Conservation (phyloP, 768 basidiomycete species). For the Russula sp. region DNA sequence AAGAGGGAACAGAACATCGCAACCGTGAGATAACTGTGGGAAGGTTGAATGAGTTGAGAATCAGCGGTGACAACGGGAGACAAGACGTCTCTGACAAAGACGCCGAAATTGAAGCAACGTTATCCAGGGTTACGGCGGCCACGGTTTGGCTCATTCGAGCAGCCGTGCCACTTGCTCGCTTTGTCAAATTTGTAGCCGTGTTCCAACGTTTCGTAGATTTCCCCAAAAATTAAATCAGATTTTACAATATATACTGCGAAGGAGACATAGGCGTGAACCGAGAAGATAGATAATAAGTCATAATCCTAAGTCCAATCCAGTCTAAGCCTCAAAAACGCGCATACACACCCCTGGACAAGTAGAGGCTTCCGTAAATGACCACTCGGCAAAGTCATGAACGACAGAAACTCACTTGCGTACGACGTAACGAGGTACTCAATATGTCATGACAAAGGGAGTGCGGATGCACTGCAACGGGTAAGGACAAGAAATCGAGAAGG, state of each 20-base stretch:
- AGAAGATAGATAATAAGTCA: not conserved
- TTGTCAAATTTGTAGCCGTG: too few species aligned
- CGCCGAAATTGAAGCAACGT: not conserved
- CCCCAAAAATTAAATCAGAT: not conserved
- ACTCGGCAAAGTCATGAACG: not conserved
- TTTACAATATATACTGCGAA: slow-evolving; percentile 4
- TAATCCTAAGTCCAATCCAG: not conserved
- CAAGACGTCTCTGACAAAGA: too few species aligned
- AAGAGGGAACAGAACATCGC: too few species aligned
- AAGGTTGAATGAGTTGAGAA: too few species aligned
- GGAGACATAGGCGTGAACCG: not conserved
- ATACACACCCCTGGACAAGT: not conserved
- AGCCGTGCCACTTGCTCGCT: too few species aligned
- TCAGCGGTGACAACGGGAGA: too few species aligned
- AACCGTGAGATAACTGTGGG: too few species aligned
- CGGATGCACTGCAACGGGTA: not conserved
- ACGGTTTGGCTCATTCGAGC: too few species aligned
- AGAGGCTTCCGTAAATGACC: not conserved
- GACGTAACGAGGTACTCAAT: not conserved
- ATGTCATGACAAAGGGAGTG: not conserved
- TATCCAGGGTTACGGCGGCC: not conserved
- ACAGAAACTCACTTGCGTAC: not conserved
- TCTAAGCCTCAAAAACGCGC: not conserved
- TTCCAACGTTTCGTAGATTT: not conserved
- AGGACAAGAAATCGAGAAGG: not conserved